Percentiles rank a stretch among this genome's conserved stretches.
Conservation (phyloP, 2,329 filamentous ascomycete genomes). For the Sordariomycetes sp. region DNA sequence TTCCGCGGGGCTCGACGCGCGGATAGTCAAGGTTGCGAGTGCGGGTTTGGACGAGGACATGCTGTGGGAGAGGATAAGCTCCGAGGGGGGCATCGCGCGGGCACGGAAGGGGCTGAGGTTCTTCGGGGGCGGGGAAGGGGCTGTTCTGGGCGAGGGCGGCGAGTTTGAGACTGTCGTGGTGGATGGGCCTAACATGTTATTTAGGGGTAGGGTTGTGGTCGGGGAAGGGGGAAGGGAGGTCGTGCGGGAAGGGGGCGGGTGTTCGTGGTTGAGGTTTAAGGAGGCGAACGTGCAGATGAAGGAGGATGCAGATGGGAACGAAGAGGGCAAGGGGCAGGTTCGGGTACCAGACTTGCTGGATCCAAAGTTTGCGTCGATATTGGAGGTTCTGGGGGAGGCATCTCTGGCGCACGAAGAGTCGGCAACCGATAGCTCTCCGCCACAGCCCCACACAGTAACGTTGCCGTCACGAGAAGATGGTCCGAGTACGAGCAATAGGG, state of each 20-base stretch:
- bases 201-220: slow-evolving; percentile 60
- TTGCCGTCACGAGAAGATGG: background rate
- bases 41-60: slow-evolving; percentile 74
- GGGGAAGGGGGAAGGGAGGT: slow-evolving; percentile 38
- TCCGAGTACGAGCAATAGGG: background rate
- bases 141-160: slow-evolving; percentile 81
- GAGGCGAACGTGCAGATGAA: slow-evolving; percentile 43
- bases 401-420: background rate
- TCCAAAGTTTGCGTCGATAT: slow-evolving; percentile 36
- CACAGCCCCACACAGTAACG: background rate
- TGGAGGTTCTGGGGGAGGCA: slow-evolving; percentile 13
- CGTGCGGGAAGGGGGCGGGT: slow-evolving; percentile 63
- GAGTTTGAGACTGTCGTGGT: slow-evolving; percentile 92
- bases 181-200: slow-evolving; percentile 64
- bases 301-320: slow-evolving; percentile 7
- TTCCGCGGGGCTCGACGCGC: slow-evolving; percentile 65
- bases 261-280: slow-evolving; percentile 57
- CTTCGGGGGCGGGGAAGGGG: slow-evolving; percentile 57
- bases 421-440: background rate
- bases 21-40: slow-evolving; percentile 90
- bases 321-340: slow-evolving; percentile 16
- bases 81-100: slow-evolving; percentile 32
- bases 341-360: slow-evolving; percentile 60
- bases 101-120: slow-evolving; percentile 45
- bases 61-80: slow-evolving; percentile 71